These are phyloP conservation scores for Alternaria panax DNA, from an alignment of 2,329 filamentous ascomycete species.

Conservation along the genomic window DNA sequence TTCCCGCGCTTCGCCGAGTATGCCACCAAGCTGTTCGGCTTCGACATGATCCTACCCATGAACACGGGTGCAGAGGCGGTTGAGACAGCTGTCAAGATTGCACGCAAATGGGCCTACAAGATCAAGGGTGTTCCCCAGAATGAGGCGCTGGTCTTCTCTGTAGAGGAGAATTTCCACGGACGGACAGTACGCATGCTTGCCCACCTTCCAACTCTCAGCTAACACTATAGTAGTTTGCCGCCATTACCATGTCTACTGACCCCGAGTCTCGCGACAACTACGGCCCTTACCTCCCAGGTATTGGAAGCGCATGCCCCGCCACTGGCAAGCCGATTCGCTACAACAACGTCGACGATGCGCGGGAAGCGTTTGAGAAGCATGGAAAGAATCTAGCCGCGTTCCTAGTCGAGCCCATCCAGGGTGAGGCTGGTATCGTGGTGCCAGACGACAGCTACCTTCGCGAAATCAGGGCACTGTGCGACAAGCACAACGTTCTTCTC, in stretches of 20 bases:
- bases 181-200: conserved; percentile 72
- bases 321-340: conserved; percentile 83
- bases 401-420: conserved; percentile 95
- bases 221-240: conserved; percentile 73
- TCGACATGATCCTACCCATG: conserved; percentile 98
- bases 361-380: conserved; percentile 78
- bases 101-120: conserved; percentile 98
- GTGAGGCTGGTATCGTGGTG: conserved; percentile 95
- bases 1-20: conserved; percentile 96
- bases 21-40: conserved; percentile 86
- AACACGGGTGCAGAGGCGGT: conserved; percentile 97
- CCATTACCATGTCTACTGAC: conserved; percentile 93
- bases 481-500: conserved; percentile 92
- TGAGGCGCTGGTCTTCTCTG: conserved; percentile 84
- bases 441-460: conserved; percentile 87
- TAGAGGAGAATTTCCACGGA: conserved; percentile 93
- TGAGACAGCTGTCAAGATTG: conserved; percentile 95
- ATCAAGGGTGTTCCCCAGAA: conserved; percentile 86
- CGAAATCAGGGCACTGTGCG: conserved; percentile 83
- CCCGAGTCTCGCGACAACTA: conserved; percentile 97
- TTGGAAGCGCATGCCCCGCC: conserved; percentile 77
- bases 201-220: conserved; percentile 12
- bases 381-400: conserved; percentile 89
- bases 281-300: conserved; percentile 89
- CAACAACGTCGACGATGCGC: conserved; percentile 83